phyloP scores from a whole-genome alignment of 2,329 filamentous ascomycete genomes.

The Fusarium armeniacum region DNA sequence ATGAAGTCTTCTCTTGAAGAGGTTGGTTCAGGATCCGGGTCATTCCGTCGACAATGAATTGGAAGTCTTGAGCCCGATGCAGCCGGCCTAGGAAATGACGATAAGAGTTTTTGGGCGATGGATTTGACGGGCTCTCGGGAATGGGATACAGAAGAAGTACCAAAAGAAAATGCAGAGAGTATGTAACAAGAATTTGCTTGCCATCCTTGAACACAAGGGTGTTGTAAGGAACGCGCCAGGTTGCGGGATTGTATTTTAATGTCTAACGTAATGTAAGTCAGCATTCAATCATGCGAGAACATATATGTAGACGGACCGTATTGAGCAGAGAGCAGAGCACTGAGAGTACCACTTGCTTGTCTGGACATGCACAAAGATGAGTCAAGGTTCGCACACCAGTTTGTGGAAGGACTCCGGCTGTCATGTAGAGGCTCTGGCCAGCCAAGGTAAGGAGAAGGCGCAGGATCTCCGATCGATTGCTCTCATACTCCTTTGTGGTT shows the following conservation, averaged over 20 bases:
- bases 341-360: conserved; percentile 92
- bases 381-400: conserved; percentile 87
- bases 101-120: conserved; percentile 88
- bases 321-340: conserved; percentile 93
- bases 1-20: conserved; percentile 88
- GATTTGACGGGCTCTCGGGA: conserved; percentile 76
- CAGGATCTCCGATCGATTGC: conserved; percentile 90
- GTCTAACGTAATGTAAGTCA: conserved; percentile 67
- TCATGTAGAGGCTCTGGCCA: conserved; percentile 94
- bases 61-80: conserved; percentile 95
- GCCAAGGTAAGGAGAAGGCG: conserved; percentile 87
- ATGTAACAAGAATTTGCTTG: conserved; percentile 90
- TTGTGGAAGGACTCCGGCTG: conserved; percentile 81
- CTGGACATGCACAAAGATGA: conserved; percentile 87
- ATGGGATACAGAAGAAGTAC: conserved; percentile 88
- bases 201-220: conserved; percentile 92
- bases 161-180: conserved; percentile 91
- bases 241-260: conserved; percentile 94
- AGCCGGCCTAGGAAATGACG: conserved; percentile 91
- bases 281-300: background rate
- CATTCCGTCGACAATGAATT: conserved; percentile 97
- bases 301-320: conserved; percentile 71
- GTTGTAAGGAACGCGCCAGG: conserved; percentile 95
- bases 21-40: conserved; percentile 92
- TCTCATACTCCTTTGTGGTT: conserved; percentile 93